phyloP scores from a whole-genome alignment of 2,329 filamentous ascomycete genomes.

The Mycocentrospora acerina region DNA sequence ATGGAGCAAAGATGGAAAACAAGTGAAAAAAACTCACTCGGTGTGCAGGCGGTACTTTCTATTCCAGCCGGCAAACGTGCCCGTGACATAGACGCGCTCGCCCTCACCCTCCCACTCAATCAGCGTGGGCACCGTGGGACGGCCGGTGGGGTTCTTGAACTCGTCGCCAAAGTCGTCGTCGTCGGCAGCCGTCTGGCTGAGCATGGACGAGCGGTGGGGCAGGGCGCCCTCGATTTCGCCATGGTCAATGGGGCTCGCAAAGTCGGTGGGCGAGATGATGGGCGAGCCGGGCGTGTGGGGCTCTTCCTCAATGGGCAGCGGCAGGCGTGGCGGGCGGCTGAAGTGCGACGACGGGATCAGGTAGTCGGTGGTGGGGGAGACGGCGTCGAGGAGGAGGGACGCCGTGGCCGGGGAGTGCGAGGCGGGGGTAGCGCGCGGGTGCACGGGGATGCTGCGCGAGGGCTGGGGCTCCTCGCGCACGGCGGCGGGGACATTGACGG shows the following conservation, averaged over 20 bases:
- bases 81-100: constrained; percentile 93
- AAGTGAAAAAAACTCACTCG: constrained; percentile 64
- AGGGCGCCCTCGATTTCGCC: constrained; percentile 51
- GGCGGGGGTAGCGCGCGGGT: too few species aligned
- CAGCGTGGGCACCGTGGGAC: constrained; percentile 77
- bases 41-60: constrained; percentile 85
- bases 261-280: constrained; percentile 72
- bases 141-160: constrained; percentile 61
- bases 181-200: constrained; percentile 64
- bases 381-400: constrained; percentile 16
- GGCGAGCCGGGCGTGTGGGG: constrained; percentile 86
- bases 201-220: constrained; percentile 57
- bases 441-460: constrained; percentile 1
- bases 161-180: constrained; percentile 67
- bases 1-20: too few species aligned
- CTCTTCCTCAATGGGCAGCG: constrained; percentile 91
- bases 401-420: constrained; percentile 16
- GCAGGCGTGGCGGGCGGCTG: constrained; percentile 79
- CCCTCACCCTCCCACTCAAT: constrained; percentile 84
- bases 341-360: constrained; percentile 47
- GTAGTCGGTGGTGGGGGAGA: constrained; percentile 30
- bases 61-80: constrained; percentile 97
- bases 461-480: constrained; percentile 25
- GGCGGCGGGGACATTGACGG: constrained; percentile 42
- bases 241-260: constrained; percentile 50